Conservation (phyloP, 2,329 filamentous ascomycete species). For the Botryotinia convoluta region DNA sequence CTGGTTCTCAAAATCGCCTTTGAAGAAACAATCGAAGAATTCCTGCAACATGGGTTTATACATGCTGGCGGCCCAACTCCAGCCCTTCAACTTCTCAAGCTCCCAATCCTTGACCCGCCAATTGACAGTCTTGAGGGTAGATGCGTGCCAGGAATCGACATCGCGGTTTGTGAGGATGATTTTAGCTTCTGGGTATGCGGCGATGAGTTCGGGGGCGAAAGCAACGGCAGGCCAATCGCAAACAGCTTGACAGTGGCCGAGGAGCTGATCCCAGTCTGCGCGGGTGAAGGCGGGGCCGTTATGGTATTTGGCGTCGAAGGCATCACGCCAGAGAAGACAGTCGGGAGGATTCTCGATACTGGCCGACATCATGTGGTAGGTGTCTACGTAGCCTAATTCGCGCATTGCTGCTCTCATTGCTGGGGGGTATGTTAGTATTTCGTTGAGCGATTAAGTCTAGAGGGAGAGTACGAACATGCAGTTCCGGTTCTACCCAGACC, state of each 20-base stretch:
- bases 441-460: background rate
- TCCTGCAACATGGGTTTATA: conserved; percentile 20
- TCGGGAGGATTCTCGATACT: conserved; percentile 67
- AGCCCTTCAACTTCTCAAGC: conserved; percentile 8
- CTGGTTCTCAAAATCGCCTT: conserved; percentile 12
- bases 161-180: conserved; percentile 27
- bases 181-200: conserved; percentile 28
- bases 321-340: conserved; percentile 66
- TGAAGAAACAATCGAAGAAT: conserved; percentile 18
- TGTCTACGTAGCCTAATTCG: conserved; percentile 64
- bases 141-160: conserved; percentile 25
- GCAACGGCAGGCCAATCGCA: conserved; percentile 32
- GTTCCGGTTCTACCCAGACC: conserved; percentile 70
- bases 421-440: conserved; percentile 31
- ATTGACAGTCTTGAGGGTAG: conserved; percentile 17
- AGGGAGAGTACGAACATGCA: conserved; percentile 51
- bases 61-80: conserved; percentile 17
- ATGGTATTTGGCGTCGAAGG: conserved; percentile 61
- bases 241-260: conserved; percentile 52
- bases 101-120: conserved; percentile 20
- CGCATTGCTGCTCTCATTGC: conserved; percentile 64
- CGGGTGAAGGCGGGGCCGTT: conserved; percentile 59
- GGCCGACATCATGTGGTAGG: conserved; percentile 72
- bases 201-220: conserved; percentile 36
- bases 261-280: conserved; percentile 66